Percentiles rank a stretch among this genome's conserved stretches.
These are phyloP conservation scores for Colletotrichum neosansevieriae DNA, from an alignment of 2,329 filamentous ascomycete species.

Conservation along the genomic window DNA sequence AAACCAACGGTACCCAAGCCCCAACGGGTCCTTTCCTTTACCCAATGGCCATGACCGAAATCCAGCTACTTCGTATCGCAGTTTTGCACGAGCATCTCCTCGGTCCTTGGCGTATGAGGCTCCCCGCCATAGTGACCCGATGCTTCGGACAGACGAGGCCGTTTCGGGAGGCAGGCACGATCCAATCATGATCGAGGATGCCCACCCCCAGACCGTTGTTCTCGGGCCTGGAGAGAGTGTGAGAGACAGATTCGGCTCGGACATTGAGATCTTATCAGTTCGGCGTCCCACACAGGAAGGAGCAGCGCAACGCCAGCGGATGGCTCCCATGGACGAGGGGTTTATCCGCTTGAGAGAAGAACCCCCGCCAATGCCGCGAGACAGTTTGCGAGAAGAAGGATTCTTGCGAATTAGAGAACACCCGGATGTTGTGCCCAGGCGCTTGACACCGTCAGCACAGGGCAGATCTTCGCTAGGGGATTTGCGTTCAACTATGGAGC, in stretches of 20 bases:
- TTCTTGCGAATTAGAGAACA: slow-evolving; percentile 34
- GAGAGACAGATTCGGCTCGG: slow-evolving; percentile 37
- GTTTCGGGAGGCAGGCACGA: slow-evolving; percentile 46
- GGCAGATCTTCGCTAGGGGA: not conserved
- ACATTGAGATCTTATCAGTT: slow-evolving; percentile 38
- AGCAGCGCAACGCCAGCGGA: not conserved
- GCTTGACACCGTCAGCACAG: not conserved
- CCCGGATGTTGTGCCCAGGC: slow-evolving; percentile 3
- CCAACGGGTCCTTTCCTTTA: not conserved
- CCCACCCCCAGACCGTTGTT: slow-evolving; percentile 11
- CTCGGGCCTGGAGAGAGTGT: slow-evolving; percentile 52
- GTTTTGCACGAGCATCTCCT: slow-evolving; percentile 38
- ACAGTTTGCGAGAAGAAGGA: slow-evolving; percentile 29
- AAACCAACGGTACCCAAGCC: slow-evolving; percentile 16
- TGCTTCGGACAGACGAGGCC: slow-evolving; percentile 3
- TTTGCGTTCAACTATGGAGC: not conserved
- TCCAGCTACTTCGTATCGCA: slow-evolving; percentile 8
- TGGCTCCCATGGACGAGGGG: slow-evolving; percentile 22
- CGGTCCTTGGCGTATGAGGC: slow-evolving; percentile 39
- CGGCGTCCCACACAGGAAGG: slow-evolving; percentile 31
- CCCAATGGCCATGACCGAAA: slow-evolving; percentile 3
- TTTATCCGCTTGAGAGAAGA: slow-evolving; percentile 35
- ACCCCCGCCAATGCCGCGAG: slow-evolving; percentile 9
- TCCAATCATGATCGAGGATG: slow-evolving; percentile 54
- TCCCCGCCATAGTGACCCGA: not conserved